phyloP scores from a whole-genome alignment of 805 yeast species.

The Lachancea sp. region DNA sequence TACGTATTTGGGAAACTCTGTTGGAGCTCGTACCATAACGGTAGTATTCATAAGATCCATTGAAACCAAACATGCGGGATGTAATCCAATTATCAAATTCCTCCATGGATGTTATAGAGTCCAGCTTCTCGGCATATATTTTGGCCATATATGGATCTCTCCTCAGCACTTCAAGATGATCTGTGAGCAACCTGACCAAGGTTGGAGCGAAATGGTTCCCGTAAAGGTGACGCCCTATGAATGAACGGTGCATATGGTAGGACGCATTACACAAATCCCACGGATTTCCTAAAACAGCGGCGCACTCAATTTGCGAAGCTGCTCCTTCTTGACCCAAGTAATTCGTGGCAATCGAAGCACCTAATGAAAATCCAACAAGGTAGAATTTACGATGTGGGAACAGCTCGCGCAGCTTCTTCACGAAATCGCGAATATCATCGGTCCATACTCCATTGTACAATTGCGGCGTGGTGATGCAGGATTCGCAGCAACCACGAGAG shows the following conservation, averaged over 20 bases:
- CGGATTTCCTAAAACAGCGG: slow-evolving; percentile 57
- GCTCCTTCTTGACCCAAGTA: slow-evolving; percentile 62
- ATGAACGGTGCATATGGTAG: slow-evolving; percentile 36
- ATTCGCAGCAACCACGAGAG: slow-evolving; percentile 70
- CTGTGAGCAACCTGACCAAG: slow-evolving; percentile 37
- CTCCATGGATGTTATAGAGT: slow-evolving; percentile 31
- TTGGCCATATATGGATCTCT: slow-evolving; percentile 17
- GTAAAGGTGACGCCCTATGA: slow-evolving; percentile 42
- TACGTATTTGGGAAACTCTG: slow-evolving; percentile 45
- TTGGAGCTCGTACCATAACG: slow-evolving; percentile 51
- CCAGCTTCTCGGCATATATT: slow-evolving; percentile 22
- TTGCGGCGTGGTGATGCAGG: slow-evolving; percentile 60
- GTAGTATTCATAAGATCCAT: slow-evolving; percentile 60
- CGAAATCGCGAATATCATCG: slow-evolving; percentile 54
- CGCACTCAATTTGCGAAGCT: slow-evolving; percentile 43
- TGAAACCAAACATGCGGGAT: slow-evolving; percentile 59
- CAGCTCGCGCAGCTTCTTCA: slow-evolving; percentile 42
- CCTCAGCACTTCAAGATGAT: slow-evolving; percentile 37
- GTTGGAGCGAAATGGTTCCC: slow-evolving; percentile 46
- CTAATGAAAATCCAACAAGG: slow-evolving; percentile 75
- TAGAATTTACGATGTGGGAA: slow-evolving; percentile 62
- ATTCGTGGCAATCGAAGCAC: slow-evolving; percentile 65
- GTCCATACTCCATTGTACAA: slow-evolving; percentile 69
- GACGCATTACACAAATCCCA: slow-evolving; percentile 63
- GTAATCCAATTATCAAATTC: slow-evolving; percentile 66